phyloP scores from a whole-genome alignment of 1,139 yeast genomes.

The Hansenula sp. region DNA sequence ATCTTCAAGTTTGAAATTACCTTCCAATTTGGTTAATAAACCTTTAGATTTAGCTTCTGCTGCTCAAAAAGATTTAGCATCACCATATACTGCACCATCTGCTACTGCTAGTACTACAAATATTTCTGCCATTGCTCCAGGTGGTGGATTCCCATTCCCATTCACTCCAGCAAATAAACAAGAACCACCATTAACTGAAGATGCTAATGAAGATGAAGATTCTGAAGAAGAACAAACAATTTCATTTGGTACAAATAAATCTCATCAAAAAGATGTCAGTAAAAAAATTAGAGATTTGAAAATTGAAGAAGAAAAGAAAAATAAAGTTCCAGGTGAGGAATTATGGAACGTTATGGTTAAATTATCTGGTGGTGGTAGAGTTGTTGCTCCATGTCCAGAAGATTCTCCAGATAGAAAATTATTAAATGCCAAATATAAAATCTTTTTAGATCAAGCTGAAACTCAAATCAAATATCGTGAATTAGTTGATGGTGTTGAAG shows the following conservation, averaged over 20 bases:
- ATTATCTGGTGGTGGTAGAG: slow-evolving; percentile 80
- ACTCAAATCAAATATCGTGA: slow-evolving; percentile 74
- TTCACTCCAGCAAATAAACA: slow-evolving; percentile 38
- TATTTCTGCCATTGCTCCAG: slow-evolving; percentile 47
- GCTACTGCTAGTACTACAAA: slow-evolving; percentile 61
- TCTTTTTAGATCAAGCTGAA: slow-evolving; percentile 82
- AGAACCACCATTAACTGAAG: slow-evolving; percentile 16
- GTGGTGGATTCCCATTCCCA: slow-evolving; percentile 51
- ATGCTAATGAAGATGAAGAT: slow-evolving; percentile 29
- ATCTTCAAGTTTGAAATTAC: slow-evolving; percentile 19
- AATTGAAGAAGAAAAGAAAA: slow-evolving; percentile 14
- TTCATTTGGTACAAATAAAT: slow-evolving; percentile 54
- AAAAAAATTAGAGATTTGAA: slow-evolving; percentile 23
- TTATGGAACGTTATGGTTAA: slow-evolving; percentile 86
- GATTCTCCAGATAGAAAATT: slow-evolving; percentile 64
- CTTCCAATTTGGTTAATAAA: slow-evolving; percentile 11
- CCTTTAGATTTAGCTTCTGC: slow-evolving; percentile 9
- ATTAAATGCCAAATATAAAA: slow-evolving; percentile 71
- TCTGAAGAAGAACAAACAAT: slow-evolving; percentile 44
- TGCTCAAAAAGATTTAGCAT: slow-evolving; percentile 31
- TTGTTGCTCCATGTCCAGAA: slow-evolving; percentile 59
- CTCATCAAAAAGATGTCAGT: slow-evolving; percentile 39
- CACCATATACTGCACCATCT: slow-evolving; percentile 74
- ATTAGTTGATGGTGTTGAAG: slow-evolving; percentile 58
- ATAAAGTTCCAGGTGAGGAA: slow-evolving; percentile 40